A percentile compares a stretch with the other conserved stretches of the same genome.
Evolutionary conservation across 192 early-diverging fungal species (phyloP).

Genomic region (Coemansia sp.): DNA sequence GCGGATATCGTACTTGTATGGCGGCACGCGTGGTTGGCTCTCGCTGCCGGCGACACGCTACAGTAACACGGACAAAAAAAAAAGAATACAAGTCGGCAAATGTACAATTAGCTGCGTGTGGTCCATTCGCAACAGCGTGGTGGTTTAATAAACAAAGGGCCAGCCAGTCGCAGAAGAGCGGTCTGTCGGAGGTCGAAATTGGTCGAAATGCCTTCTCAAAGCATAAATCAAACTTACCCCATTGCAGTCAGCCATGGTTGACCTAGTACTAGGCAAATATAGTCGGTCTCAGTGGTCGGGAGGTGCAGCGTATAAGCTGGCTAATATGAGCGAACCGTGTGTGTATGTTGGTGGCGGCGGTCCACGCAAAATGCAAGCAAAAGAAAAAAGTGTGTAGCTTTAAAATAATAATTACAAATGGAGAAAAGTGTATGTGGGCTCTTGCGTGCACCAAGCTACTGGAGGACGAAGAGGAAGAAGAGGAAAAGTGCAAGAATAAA

Average conservation of each 20-base stretch:
- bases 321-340: background rate
- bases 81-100: background rate
- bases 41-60: constrained; percentile 24
- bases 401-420: constrained; percentile 14
- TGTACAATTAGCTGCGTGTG: background rate
- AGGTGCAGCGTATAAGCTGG: background rate
- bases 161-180: background rate
- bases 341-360: background rate
- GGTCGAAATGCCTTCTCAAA: background rate
- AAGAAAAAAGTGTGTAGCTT: background rate
- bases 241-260: constrained; percentile 30
- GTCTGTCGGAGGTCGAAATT: constrained; percentile 1
- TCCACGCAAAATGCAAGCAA: constrained; percentile 6
- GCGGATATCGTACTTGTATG: constrained; percentile 56
- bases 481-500: background rate
- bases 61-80: constrained; percentile 1
- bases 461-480: background rate
- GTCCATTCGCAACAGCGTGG: background rate
- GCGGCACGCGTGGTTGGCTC: constrained; percentile 23
- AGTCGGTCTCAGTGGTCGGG: background rate
- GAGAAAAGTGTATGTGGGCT: background rate
- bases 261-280: background rate
- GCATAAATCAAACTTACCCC: constrained; percentile 23
- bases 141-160: background rate
- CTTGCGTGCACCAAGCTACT: constrained; percentile 5